Evolutionary conservation across 2,329 filamentous ascomycete genomes (phyloP).

Genomic region (Myrmaecium sp.): DNA sequence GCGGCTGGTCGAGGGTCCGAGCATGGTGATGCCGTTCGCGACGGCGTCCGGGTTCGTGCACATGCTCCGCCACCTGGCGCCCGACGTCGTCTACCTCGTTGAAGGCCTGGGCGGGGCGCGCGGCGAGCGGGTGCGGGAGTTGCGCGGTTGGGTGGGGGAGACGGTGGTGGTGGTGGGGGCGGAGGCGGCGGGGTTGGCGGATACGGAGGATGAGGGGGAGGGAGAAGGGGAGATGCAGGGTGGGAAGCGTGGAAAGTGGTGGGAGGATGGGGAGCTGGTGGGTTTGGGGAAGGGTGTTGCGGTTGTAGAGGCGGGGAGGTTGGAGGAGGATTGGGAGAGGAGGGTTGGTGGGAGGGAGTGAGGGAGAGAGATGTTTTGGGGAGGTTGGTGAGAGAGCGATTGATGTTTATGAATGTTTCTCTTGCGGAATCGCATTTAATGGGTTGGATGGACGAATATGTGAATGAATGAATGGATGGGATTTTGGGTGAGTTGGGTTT

Average conservation of each 20-base stretch:
- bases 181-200: conserved; percentile 37
- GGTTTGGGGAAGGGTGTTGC: conserved; percentile 76
- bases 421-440: no score
- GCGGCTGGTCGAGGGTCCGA: conserved; percentile 64
- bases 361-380: conserved; percentile 1
- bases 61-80: conserved; percentile 70
- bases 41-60: conserved; percentile 69
- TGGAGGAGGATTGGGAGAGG: conserved; percentile 76
- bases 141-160: conserved; percentile 43
- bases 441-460: no score
- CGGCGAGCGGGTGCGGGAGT: conserved; percentile 55
- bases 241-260: conserved; percentile 43
- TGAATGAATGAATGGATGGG: no score
- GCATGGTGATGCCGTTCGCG: conserved; percentile 78
- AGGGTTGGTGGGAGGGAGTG: conserved; percentile 48
- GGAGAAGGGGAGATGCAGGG: conserved; percentile 41
- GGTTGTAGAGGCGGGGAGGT: conserved; percentile 65
- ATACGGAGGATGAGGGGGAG: conserved; percentile 51
- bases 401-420: no score
- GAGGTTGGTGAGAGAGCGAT: no score
- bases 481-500: no score
- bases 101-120: conserved; percentile 64
- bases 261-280: conserved; percentile 63
- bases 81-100: conserved; percentile 76
- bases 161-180: conserved; percentile 42